A percentile compares a stretch with the other conserved stretches of the same genome.
Conservation (phyloP, 2,329 filamentous ascomycete species). For the Curvularia sp. region DNA sequence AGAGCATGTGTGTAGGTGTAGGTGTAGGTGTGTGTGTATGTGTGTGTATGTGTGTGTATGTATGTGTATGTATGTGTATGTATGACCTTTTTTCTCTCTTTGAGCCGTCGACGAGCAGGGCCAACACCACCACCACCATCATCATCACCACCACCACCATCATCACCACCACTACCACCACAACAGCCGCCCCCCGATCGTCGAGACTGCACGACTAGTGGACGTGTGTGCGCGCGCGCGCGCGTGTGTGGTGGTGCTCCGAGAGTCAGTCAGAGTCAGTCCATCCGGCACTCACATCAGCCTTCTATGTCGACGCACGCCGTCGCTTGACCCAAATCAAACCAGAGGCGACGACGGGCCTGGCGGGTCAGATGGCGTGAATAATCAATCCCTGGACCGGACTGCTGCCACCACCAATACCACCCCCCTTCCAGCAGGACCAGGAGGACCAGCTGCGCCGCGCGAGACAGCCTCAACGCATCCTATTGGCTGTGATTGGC, state of each 20-base stretch:
- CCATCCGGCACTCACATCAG: constrained; percentile 7
- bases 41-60: too few relatives aligned
- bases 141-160: not conserved
- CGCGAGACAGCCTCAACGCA: constrained; percentile 25
- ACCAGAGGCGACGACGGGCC: constrained; percentile 2
- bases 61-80: too few relatives aligned
- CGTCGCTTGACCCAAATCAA: constrained; percentile 5
- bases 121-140: not conserved
- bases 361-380: constrained; percentile 19
- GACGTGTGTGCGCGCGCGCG: not conserved
- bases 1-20: too few relatives aligned
- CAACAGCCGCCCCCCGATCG: not conserved
- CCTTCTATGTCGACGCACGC: constrained; percentile 2
- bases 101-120: too few relatives aligned
- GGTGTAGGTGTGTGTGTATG: too few relatives aligned
- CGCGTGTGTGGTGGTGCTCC: not conserved
- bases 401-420: not conserved
- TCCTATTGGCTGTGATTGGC: constrained; percentile 16
- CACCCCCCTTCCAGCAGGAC: too few relatives aligned
- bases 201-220: constrained; percentile 3
- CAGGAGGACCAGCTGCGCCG: too few relatives aligned
- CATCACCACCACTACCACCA: not conserved
- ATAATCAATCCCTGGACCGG: constrained; percentile 19
- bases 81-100: too few relatives aligned
- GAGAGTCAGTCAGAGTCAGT: not conserved